A percentile compares a stretch with the other conserved stretches of the same genome.
Evolutionary conservation across 2,329 filamentous ascomycete genomes (phyloP).

Genomic region (Scorias spongiosa): DNA sequence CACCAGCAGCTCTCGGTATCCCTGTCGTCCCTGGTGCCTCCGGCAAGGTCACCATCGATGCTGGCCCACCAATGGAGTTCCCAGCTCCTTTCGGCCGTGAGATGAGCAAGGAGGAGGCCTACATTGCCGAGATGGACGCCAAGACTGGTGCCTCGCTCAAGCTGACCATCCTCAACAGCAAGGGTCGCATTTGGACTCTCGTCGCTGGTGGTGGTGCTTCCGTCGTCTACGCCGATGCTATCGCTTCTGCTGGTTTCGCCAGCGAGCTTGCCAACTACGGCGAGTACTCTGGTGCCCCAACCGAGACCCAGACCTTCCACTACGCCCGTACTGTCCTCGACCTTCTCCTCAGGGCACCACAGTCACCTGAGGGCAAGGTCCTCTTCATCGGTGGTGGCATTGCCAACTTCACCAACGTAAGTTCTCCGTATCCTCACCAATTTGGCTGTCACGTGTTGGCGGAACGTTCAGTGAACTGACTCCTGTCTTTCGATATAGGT

Average conservation of each 20-base stretch:
- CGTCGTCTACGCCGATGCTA: constrained; percentile 96
- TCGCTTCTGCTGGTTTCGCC: constrained; percentile 88
- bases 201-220: constrained; percentile 99
- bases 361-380: constrained; percentile 82
- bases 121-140: constrained; percentile 95
- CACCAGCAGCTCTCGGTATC: constrained; percentile 74
- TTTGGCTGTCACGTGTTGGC: background rate
- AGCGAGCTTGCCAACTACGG: constrained; percentile 98
- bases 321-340: constrained; percentile 95
- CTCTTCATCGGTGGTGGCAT: constrained; percentile 99
- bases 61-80: constrained; percentile 96
- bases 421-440: constrained; percentile 6
- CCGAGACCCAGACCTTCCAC: constrained; percentile 98
- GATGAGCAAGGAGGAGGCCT: constrained; percentile 96
- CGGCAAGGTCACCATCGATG: constrained; percentile 78
- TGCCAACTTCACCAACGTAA: constrained; percentile 98
- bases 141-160: constrained; percentile 99
- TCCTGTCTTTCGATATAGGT: constrained; percentile 28
- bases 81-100: constrained; percentile 97
- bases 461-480: background rate
- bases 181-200: constrained; percentile 91
- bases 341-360: constrained; percentile 85
- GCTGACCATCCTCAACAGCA: constrained; percentile 85
- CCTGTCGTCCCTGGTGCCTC: constrained; percentile 38
- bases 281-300: constrained; percentile 97